phyloP scores from a whole-genome alignment of 208 protist species.

The Leptomonas pyrrhocoris region DNA sequence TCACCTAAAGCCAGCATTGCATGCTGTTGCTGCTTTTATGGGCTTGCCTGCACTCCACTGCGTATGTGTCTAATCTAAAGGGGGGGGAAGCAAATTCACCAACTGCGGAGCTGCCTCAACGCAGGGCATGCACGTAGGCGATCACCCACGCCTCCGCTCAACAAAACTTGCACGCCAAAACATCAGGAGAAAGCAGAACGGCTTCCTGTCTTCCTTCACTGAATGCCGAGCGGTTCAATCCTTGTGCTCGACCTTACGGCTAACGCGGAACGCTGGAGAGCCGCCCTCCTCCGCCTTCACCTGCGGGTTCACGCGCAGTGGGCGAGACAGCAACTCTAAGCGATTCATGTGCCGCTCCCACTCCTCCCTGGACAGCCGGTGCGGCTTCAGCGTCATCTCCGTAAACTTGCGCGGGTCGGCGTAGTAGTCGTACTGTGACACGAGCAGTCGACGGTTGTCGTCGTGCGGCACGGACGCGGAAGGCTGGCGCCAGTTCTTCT shows the following conservation, averaged over 20 bases:
- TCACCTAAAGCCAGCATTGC: neutral
- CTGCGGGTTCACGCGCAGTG: conserved; percentile 48
- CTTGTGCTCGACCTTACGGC: conserved; percentile 37
- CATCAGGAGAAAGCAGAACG: neutral
- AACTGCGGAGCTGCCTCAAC: too few relatives aligned
- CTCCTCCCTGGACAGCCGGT: conserved; percentile 25
- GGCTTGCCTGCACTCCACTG: too few relatives aligned
- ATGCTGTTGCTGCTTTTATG: too few relatives aligned
- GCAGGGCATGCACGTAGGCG: too few relatives aligned
- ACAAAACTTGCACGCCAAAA: too few relatives aligned
- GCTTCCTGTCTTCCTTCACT: neutral
- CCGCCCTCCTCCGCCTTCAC: conserved; percentile 36
- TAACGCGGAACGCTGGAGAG: conserved; percentile 62
- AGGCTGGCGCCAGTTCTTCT: conserved; percentile 62
- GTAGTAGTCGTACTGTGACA: conserved; percentile 62
- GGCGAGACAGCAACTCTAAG: conserved; percentile 51
- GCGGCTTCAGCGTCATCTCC: conserved; percentile 29
- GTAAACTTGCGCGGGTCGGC: conserved; percentile 38
- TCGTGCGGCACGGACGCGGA: conserved; percentile 52
- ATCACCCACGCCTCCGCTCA: too few relatives aligned
- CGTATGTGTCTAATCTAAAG: too few relatives aligned
- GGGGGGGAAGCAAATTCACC: too few relatives aligned
- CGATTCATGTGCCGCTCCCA: conserved; percentile 35
- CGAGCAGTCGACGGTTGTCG: conserved; percentile 56
- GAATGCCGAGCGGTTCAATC: conserved; percentile 10